Evolutionary conservation across 2,329 filamentous ascomycete genomes (phyloP), one percentile per base, ranked within the genome.

Genomic region (Xylariaceae sp.): DNA sequence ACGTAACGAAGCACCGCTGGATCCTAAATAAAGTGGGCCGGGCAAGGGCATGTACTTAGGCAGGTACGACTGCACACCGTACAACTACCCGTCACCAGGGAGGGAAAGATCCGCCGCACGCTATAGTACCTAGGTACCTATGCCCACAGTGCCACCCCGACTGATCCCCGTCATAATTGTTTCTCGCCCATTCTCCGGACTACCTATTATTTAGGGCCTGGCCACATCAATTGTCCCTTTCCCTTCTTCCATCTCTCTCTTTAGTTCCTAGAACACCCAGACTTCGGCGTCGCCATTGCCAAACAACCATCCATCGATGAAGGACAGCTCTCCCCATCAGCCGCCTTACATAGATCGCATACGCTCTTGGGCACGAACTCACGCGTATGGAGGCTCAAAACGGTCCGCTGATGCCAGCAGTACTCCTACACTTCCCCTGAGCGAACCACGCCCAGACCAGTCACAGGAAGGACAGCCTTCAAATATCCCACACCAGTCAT

Each of bases 281-380:
- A 66, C 63, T 59, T 65, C 67, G 65, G 64, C 65, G 64, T 68
- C 64, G 60, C 62, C 61, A 54, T 53, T 65, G 64, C 69, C 74
- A 72, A 63, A 60, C 51, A 55, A 60, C 56, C 61, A 58, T 54
- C 63, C 60, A 67, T 83, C 80, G 80, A 84, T 84, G 81, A 84
- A 81, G 79, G 73, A 81, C 78, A 72, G 72, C 72, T 80, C 74
- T 62, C 70, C 77, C 72, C 74, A 78, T 61, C 70, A 62, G 53
- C 55, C 74, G 67, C 74, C 77, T 70, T 73, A 75, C 70, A 74
- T 74, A 80, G 75, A 80, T 76, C 75, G 74, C 75, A 74, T 76
- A 74, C 74, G 75, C 75, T 79, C 77, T 72, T 77, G 74, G 79
- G 74, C 76, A 72, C 69, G 69, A 70, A 71, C 75, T 71, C 72